Percentiles rank a stretch among this genome's conserved stretches.
phyloP scores from a whole-genome alignment of 768 basidiomycete genomes.

The Lactarius akahatsu region DNA sequence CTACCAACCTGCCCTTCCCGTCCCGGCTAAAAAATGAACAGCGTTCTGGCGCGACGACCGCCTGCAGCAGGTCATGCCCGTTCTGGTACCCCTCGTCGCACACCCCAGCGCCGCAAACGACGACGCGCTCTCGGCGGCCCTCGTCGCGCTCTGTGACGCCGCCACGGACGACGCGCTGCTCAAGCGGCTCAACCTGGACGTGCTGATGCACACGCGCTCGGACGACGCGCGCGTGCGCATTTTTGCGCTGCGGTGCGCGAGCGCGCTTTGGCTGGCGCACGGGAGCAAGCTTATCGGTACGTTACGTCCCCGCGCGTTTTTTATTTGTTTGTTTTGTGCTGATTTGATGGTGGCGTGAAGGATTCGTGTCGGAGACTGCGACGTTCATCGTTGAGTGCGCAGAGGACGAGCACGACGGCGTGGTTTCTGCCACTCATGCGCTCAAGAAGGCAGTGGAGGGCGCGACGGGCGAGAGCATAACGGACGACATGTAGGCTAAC shows the following conservation, averaged over 20 bases:
- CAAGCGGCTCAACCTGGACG: constrained; percentile 76
- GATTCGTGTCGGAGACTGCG: constrained; percentile 75
- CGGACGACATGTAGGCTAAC: constrained; percentile 12
- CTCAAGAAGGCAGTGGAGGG: constrained; percentile 72
- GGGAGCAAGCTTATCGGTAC: constrained; percentile 73
- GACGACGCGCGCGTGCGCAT: constrained; percentile 72
- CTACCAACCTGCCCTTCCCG: not conserved
- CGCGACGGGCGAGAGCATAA: constrained; percentile 50
- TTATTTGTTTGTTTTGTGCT: not conserved
- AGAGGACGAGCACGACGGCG: constrained; percentile 85
- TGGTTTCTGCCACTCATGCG: constrained; percentile 65
- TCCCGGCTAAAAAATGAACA: constrained; percentile 34
- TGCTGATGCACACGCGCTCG: constrained; percentile 88
- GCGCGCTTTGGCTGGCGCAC: constrained; percentile 73
- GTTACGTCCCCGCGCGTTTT: constrained; percentile 40
- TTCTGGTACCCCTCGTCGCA: constrained; percentile 19
- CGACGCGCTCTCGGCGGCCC: constrained; percentile 46
- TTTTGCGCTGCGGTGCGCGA: constrained; percentile 64
- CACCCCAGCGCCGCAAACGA: constrained; percentile 11
- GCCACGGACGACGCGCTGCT: constrained; percentile 58
- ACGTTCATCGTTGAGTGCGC: constrained; percentile 85
- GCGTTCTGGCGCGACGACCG: constrained; percentile 92
- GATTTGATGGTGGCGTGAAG: constrained; percentile 38
- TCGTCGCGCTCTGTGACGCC: constrained; percentile 56
- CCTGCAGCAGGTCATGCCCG: constrained; percentile 55